A percentile compares a stretch with the other conserved stretches of the same genome.
These are phyloP conservation scores for Manihot esculenta DNA, from an alignment of 441 rosid genomes.

Conservation along the genomic window DNA sequence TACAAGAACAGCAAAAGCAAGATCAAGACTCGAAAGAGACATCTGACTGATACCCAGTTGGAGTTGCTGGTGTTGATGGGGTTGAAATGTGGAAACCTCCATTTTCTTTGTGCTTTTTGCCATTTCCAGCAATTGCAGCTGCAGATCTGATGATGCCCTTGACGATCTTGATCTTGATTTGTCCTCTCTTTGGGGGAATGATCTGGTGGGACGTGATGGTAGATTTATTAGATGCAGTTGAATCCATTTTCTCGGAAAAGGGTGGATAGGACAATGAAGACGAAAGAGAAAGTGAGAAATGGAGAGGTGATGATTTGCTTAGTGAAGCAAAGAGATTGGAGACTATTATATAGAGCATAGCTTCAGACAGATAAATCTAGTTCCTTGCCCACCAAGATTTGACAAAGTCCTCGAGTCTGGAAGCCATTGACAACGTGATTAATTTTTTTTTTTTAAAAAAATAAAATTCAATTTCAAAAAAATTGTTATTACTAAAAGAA, in stretches of 20 bases:
- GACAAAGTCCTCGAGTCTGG: no score
- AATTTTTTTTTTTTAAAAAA: no score
- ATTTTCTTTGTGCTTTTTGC: background rate
- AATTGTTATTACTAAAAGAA: no score
- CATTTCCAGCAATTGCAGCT: background rate
- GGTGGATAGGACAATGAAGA: background rate
- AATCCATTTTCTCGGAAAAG: background rate
- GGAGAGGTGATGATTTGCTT: background rate
- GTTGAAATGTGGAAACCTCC: slow-evolving; percentile 8
- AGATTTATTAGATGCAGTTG: background rate
- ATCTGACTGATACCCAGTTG: slow-evolving; percentile 17
- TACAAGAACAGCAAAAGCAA: background rate
- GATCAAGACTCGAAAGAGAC: background rate
- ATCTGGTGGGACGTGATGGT: slow-evolving; percentile 1
- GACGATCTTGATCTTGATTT: slow-evolving; percentile 19
- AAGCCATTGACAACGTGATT: no score
- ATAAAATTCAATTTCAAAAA: no score
- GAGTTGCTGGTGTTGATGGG: slow-evolving; percentile 23
- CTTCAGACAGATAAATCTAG: no score
- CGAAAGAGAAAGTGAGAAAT: background rate
- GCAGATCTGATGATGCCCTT: slow-evolving; percentile 15
- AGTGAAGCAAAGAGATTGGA: background rate
- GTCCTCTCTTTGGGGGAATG: slow-evolving; percentile 5
- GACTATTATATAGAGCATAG: background rate
- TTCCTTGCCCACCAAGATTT: slow-evolving; percentile 2